These are phyloP conservation scores for Tricholoma saponaceum DNA, from an alignment of 768 basidiomycete species.

Conservation along the genomic window DNA sequence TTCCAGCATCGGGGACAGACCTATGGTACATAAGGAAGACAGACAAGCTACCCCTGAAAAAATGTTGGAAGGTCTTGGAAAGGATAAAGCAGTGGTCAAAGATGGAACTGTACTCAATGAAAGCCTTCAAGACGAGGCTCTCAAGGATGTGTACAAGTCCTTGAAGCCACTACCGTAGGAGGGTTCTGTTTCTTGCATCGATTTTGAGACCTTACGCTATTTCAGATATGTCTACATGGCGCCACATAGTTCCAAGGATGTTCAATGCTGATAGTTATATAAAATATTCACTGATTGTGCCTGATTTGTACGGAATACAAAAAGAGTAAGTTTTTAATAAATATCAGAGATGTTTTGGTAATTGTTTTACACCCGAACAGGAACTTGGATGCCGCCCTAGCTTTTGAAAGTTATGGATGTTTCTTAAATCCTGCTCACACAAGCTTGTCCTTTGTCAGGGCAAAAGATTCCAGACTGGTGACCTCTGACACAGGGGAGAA, in stretches of 20 bases:
- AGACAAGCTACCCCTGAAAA: no score
- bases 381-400: not conserved
- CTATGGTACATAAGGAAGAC: not conserved
- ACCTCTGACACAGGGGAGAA: no score
- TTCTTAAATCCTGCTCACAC: no score
- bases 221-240: not conserved
- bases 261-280: not conserved
- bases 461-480: no score
- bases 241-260: not conserved
- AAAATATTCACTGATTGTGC: not conserved
- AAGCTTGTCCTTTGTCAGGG: no score
- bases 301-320: not conserved
- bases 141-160: not conserved
- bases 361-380: not conserved
- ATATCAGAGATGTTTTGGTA: not conserved
- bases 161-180: not conserved
- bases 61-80: no score
- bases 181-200: no score
- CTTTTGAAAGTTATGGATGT: no score
- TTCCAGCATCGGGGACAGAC: not conserved
- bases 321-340: not conserved
- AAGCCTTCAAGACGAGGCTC: no score
- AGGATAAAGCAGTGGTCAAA: no score
- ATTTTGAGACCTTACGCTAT: not conserved
- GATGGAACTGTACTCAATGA: no score